phyloP scores from a whole-genome alignment of 1,284 basidiomycete genomes.

The Tylopilus sp. region DNA sequence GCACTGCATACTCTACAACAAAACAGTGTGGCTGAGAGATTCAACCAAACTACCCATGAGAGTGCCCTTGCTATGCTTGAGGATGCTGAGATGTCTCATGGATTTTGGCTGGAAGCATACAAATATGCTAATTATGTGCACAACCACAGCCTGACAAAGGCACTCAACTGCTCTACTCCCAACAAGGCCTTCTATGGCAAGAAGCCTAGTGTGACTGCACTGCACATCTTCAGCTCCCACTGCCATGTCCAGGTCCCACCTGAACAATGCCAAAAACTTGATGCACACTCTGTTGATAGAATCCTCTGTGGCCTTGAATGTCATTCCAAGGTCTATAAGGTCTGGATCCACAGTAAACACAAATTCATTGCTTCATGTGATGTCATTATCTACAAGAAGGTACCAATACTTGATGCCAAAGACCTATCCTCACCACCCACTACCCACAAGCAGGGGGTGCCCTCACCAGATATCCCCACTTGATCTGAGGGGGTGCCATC shows the following conservation, averaged over 20 bases:
- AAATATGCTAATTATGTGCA: neutral
- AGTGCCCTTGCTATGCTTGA: conserved; percentile 4
- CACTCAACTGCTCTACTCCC: neutral
- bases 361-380: neutral
- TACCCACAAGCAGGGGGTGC: no score
- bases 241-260: neutral
- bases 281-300: neutral
- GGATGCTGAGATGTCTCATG: neutral
- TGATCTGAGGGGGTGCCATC: no score
- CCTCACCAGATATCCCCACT: no score
- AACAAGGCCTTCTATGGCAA: conserved; percentile 10
- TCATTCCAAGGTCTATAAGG: conserved; percentile 4
- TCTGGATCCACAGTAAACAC: neutral
- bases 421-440: no score
- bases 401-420: no score
- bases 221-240: neutral
- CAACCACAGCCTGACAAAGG: neutral
- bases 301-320: neutral
- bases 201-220: neutral
- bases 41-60: conserved; percentile 10
- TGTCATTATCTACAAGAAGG: neutral
- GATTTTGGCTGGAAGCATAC: conserved; percentile 4
- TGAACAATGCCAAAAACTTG: neutral
- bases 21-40: neutral
- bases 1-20: neutral